A percentile compares a stretch with the other conserved stretches of the same genome.
phyloP scores from a whole-genome alignment of 306 rosid genomes.

The Calophaca sinica region DNA sequence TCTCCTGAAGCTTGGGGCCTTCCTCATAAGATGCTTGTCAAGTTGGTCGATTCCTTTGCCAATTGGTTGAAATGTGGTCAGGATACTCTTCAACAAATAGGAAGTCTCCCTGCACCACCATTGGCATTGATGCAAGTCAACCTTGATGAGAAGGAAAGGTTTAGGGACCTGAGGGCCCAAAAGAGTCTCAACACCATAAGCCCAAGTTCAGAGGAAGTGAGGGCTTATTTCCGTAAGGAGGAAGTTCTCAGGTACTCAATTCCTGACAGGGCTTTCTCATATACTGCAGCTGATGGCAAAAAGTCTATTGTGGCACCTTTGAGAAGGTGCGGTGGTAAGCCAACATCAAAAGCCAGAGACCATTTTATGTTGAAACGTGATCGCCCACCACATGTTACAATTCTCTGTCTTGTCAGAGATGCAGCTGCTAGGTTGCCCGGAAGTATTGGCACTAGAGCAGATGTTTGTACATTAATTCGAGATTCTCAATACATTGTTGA shows the following conservation, averaged over 20 bases:
- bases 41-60: conserved; percentile 96
- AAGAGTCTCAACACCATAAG: conserved; percentile 95
- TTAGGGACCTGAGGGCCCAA: conserved; percentile 95
- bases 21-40: conserved; percentile 95
- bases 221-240: conserved; percentile 88
- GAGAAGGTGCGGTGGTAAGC: conserved; percentile 99
- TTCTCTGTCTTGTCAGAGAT: conserved; percentile 98
- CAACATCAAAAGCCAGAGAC: conserved; percentile 98
- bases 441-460: conserved; percentile 98
- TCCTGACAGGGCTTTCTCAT: conserved; percentile 98
- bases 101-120: conserved; percentile 98
- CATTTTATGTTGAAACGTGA: conserved; percentile 99
- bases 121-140: conserved; percentile 89
- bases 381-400: conserved; percentile 98
- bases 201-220: conserved; percentile 93
- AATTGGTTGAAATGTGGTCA: conserved; percentile 99
- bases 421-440: conserved; percentile 99
- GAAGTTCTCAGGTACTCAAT: conserved; percentile 96
- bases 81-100: conserved; percentile 95
- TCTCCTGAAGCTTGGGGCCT: conserved; percentile 97
- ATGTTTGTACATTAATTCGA: conserved; percentile 95
- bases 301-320: conserved; percentile 98
- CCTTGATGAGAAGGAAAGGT: conserved; percentile 97
- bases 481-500: conserved; percentile 98
- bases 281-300: conserved; percentile 97